These are phyloP conservation scores for Phytophthora sp. DNA, from an alignment of 352 stramenopile species.

Conservation along the genomic window DNA sequence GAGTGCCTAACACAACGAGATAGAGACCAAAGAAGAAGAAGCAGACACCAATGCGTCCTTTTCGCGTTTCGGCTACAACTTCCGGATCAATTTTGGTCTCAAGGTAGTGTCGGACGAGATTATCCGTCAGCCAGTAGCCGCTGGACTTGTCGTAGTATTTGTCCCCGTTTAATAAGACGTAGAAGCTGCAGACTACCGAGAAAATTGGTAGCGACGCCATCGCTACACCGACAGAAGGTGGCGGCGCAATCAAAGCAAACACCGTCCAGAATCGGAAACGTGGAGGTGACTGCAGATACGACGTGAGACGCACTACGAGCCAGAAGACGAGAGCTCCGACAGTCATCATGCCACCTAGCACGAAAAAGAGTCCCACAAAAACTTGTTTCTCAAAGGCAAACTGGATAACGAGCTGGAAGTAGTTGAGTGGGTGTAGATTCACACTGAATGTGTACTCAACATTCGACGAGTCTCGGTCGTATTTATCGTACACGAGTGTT, in stretches of 20 bases:
- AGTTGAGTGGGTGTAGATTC: slow-evolving; percentile 94
- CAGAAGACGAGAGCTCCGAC: slow-evolving; percentile 88
- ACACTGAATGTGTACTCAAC: slow-evolving; percentile 93
- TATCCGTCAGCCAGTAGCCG: slow-evolving; percentile 84
- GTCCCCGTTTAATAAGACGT: slow-evolving; percentile 71
- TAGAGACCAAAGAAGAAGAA: slow-evolving; percentile 94
- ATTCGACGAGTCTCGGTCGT: slow-evolving; percentile 90
- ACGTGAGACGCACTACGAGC: slow-evolving; percentile 91
- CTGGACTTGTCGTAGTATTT: slow-evolving; percentile 43
- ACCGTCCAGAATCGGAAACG: slow-evolving; percentile 92
- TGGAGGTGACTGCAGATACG: slow-evolving; percentile 90
- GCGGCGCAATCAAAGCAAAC: slow-evolving; percentile 91
- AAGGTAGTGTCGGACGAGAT: slow-evolving; percentile 88
- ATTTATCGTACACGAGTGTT: slow-evolving; percentile 91
- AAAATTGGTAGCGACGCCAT: slow-evolving; percentile 90
- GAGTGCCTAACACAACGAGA: slow-evolving; percentile 77
- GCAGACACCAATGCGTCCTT: slow-evolving; percentile 92
- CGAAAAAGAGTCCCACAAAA: slow-evolving; percentile 94
- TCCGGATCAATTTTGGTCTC: slow-evolving; percentile 86
- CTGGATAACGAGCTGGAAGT: slow-evolving; percentile 95
- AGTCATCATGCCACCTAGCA: slow-evolving; percentile 90
- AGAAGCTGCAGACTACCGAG: slow-evolving; percentile 67
- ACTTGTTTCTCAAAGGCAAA: slow-evolving; percentile 95
- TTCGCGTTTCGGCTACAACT: slow-evolving; percentile 58
- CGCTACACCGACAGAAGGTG: slow-evolving; percentile 88